Percentiles rank a stretch among this genome's conserved stretches.
Conservation (phyloP, 192 early-diverging fungal genomes). For the Allomyces macrogynus region DNA sequence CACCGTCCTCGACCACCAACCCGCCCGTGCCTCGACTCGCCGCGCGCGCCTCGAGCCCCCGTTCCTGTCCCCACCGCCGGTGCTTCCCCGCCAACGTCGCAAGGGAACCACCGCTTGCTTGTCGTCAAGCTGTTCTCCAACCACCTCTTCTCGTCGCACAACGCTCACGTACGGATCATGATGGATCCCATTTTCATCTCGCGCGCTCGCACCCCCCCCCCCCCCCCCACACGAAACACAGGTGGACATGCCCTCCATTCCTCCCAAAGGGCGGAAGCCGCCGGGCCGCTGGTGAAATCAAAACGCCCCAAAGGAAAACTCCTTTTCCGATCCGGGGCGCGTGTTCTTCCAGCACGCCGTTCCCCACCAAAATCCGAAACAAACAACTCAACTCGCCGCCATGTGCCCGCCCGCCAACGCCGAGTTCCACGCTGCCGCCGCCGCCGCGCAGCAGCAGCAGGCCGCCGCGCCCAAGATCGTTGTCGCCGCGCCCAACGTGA, state of each 20-base stretch:
- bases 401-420: conserved; percentile 8
- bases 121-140: conserved; percentile 42
- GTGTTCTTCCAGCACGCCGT: neutral
- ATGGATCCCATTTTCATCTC: conserved; percentile 7
- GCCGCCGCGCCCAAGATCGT: conserved; percentile 42
- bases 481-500: conserved; percentile 75
- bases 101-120: neutral
- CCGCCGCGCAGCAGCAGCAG: conserved; percentile 3
- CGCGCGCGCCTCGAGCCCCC: neutral
- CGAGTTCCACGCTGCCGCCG: conserved; percentile 6
- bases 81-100: neutral
- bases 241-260: conserved; percentile 12
- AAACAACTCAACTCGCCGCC: neutral
- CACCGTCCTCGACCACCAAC: too few relatives aligned
- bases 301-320: neutral
- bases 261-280: conserved; percentile 10
- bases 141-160: conserved; percentile 42
- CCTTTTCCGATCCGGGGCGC: neutral
- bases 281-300: neutral
- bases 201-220: too few relatives aligned
- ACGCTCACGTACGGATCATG: conserved; percentile 18
- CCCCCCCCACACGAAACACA: conserved; percentile 11
- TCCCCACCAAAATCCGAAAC: neutral
- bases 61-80: neutral
- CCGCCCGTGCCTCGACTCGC: too few relatives aligned